Evolutionary conservation across 148 eudicot genomes (phyloP).

Genomic region (Vaccinium corymbosum): DNA sequence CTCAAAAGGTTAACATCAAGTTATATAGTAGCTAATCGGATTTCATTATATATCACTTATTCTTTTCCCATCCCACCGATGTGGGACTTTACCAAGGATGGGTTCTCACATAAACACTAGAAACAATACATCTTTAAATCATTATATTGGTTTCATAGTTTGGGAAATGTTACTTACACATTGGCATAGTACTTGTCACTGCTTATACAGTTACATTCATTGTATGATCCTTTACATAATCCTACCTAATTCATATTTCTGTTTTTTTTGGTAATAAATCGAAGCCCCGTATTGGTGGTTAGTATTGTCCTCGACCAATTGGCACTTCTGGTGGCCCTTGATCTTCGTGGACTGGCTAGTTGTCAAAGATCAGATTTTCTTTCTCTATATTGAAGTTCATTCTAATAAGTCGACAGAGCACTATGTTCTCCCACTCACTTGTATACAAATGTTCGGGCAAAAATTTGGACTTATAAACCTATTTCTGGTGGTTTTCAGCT

Average conservation of each 20-base stretch:
- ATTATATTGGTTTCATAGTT: neutral
- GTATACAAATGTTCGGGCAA: neutral
- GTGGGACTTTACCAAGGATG: too few species aligned
- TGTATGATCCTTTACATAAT: neutral
- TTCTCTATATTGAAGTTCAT: neutral
- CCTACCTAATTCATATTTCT: neutral
- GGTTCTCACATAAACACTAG: neutral
- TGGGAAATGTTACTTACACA: neutral
- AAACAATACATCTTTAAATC: neutral
- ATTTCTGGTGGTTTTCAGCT: constrained; percentile 45
- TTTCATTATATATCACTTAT: too few species aligned
- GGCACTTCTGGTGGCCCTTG: neutral
- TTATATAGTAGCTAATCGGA: too few species aligned
- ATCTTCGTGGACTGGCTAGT: neutral
- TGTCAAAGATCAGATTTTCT: constrained; percentile 4
- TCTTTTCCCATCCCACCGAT: too few species aligned
- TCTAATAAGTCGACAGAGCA: neutral
- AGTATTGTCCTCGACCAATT: neutral
- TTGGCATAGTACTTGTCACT: neutral
- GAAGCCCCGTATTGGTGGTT: neutral
- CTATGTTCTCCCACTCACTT: neutral
- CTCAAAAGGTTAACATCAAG: too few species aligned
- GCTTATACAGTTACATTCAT: neutral
- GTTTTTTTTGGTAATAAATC: neutral
- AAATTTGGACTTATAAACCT: neutral